Conservation (phyloP, 768 basidiomycete genomes). For the Leucogyrophana mollusca region DNA sequence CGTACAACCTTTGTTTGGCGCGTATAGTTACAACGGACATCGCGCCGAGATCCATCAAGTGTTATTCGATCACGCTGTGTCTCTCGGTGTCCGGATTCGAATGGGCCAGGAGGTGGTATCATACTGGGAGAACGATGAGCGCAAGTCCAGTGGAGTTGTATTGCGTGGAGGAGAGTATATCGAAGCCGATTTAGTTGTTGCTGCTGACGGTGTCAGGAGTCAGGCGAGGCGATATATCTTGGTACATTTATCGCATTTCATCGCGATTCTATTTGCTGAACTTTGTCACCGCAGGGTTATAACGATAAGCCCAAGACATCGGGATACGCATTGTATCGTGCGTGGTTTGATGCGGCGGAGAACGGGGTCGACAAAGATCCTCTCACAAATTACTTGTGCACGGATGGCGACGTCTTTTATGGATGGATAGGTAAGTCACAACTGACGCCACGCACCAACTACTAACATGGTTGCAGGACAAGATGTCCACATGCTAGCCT, state of each 20-base stretch:
- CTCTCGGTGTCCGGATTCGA: slow-evolving; percentile 15
- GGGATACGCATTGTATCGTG: slow-evolving; percentile 25
- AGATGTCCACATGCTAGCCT: slow-evolving; percentile 17
- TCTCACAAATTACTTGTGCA: slow-evolving; percentile 13
- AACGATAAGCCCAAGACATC: slow-evolving; percentile 20
- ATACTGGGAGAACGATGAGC: slow-evolving; percentile 18
- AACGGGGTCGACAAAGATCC: slow-evolving; percentile 16
- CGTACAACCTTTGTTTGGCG: slow-evolving; percentile 8
- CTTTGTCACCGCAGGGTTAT: slow-evolving; percentile 15
- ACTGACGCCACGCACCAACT: not conserved
- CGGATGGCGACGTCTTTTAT: slow-evolving; percentile 17
- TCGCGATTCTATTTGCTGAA: not conserved
- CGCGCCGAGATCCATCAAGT: slow-evolving; percentile 21
- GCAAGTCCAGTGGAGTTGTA: slow-evolving; percentile 16
- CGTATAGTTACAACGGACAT: slow-evolving; percentile 22
- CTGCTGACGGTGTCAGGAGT: slow-evolving; percentile 25
- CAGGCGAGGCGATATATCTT: slow-evolving; percentile 18
- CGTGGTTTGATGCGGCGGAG: slow-evolving; percentile 19
- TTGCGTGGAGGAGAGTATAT: slow-evolving; percentile 12
- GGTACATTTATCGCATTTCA: slow-evolving; percentile 10
- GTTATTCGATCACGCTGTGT: slow-evolving; percentile 18
- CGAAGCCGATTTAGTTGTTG: slow-evolving; percentile 23
- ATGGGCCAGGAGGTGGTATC: slow-evolving; percentile 14
- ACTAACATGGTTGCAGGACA: slow-evolving; percentile 1
- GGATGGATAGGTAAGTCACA: slow-evolving; percentile 18